phyloP scores from a whole-genome alignment of 805 yeast species.

The Monosporozyma aerobia region DNA sequence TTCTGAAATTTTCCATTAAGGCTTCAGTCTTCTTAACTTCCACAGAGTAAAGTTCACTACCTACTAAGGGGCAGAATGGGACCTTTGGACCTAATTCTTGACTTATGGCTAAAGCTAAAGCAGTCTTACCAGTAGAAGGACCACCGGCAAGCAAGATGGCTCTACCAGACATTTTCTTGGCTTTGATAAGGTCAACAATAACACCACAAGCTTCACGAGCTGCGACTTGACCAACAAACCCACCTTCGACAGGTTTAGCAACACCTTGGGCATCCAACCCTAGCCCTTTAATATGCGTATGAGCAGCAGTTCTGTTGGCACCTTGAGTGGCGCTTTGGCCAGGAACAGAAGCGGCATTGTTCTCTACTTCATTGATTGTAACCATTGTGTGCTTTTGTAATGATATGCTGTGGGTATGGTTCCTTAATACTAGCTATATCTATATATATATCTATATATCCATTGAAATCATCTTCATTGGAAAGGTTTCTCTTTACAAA shows the following conservation, averaged over 20 bases:
- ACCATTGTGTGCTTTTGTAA: conserved; percentile 40
- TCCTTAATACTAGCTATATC: neutral
- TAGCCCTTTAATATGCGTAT: conserved; percentile 90
- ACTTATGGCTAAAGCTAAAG: conserved; percentile 89
- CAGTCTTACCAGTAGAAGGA: conserved; percentile 98
- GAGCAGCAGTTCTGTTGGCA: conserved; percentile 72
- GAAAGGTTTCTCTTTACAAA: neutral
- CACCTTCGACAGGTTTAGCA: conserved; percentile 81
- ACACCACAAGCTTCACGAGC: conserved; percentile 92
- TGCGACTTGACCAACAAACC: conserved; percentile 63
- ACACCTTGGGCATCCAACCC: conserved; percentile 86
- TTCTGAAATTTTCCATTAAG: conserved; percentile 89
- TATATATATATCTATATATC: neutral
- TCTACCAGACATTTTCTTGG: conserved; percentile 87
- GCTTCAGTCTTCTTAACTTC: conserved; percentile 96
- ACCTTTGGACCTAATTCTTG: conserved; percentile 96
- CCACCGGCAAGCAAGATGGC: conserved; percentile 96
- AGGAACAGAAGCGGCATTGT: conserved; percentile 35
- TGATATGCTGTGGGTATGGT: neutral
- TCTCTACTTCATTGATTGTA: conserved; percentile 68
- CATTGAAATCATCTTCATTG: neutral
- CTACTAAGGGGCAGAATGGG: conserved; percentile 96
- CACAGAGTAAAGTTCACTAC: conserved; percentile 88
- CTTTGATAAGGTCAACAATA: conserved; percentile 84
- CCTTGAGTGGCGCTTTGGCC: conserved; percentile 32